Base-by-base conservation (phyloP, 2,329 filamentous ascomycete species). In the Botrytis aclada region DNA sequence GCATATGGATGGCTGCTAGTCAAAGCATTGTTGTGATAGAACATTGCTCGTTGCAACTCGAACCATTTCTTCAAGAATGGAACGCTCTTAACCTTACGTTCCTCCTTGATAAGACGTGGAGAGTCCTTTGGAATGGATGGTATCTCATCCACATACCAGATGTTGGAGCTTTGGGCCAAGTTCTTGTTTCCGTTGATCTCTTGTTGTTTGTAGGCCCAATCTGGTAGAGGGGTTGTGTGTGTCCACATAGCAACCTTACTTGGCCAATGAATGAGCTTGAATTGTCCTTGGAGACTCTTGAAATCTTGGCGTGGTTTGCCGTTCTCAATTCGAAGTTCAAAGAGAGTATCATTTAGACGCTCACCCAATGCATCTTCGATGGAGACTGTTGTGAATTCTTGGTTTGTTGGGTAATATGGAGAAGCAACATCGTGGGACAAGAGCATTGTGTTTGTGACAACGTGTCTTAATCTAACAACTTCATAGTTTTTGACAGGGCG, bases 131-230 rank as follows among this genome's bases (percentile, higher is more conserved):
- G 85, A 64, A 98, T 84, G 16, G 91, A 94, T n/a, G 93, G 89
- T 70, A 98, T 93, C 76, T 97, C 93, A 79, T 99, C 96, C 22
- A 95, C 92, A 78, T 92, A 91, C 96, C 96, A 99, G 75, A 97
- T 87, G 82, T 99, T 99, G 82, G 94, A 97, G 81, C 92, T 91
- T 75, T 95, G 93, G 41, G 90, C 86, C 71, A 97, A 85, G 81
- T 97, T 97, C 88, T 99, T 99, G 87, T 99, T 99, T 74, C 96
- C 96, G 83, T 99, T 99, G 86, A 99, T 98, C 82, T 99, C 96
- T 80, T 97, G 95, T 83, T 99, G 96, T 83, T 97, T 96, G 85
- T 93, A 95, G 39, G 88, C 96, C 96, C 96, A 99, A 6, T 99
- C 96, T 7, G 96, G 96, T n/a, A 99, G 89, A 67, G 96, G 93